Evolutionary conservation across 305 asterid species (phyloP), one percentile per base, ranked within the genome.

Genomic region (Fraxinus velutina): DNA sequence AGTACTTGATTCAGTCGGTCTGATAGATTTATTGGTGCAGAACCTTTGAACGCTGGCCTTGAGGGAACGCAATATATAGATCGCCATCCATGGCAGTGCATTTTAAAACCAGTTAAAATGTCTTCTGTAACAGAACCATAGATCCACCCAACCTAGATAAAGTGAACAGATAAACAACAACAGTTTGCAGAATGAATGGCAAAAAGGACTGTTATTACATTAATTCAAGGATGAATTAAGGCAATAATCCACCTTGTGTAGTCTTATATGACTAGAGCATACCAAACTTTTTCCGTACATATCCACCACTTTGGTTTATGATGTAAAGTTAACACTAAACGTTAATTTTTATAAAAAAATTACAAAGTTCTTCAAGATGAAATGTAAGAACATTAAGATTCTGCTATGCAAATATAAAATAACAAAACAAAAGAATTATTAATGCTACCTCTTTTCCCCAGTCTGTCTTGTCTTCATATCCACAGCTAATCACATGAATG

Each of bases 391-490:
- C n/a, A 24, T 64, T 64, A 64, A 64, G 32, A 24, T 64, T 64
- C n/a, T 24, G n/a, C n/a, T 7, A 64, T 64, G 73, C 73, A 64
- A 64, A 21, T 3, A 64, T 24, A 64, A 64, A 24, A 64, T 24
- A 64, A 12, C 5, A 7, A 24, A 62, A n/a, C 33, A 22, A 7
- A 6, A 24, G 73, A 2, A 17, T 1, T 33, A 5, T 72, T 62
- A 50, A 27, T 5, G 19, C 17, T 60, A 78, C 81, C 81, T 78
- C 81, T 60, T 60, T 78, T 78, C 81, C 81, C 81, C 81, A 78
- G 8, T 78, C 75, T 78, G 81, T 78, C 66, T 78, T 78, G 32
- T 78, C 75, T 60, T 78, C 81, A 78, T 78, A 78, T n/a, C 81
- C 81, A 78, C 81, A 78, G 52, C 81, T 78, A 34, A 78, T 60